Base-by-base conservation (phyloP, 2,329 filamentous ascomycete genomes). In the Alternaria sp. region DNA sequence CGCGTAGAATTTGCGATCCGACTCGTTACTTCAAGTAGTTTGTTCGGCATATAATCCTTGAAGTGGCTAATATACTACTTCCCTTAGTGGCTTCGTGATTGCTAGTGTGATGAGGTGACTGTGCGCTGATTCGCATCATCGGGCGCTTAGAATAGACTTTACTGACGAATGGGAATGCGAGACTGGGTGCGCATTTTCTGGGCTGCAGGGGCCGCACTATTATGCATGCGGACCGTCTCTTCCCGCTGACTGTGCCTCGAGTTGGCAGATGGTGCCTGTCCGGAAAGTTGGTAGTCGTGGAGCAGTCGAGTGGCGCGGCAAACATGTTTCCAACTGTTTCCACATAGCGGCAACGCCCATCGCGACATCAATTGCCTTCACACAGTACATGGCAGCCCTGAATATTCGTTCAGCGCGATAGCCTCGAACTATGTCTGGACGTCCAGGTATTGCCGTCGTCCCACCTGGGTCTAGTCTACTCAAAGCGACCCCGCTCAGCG, bases 401-500 rank as follows among this genome's bases (percentile, higher is more conserved):
- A 22, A n/a, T 38, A 16, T 8, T 18, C 18, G 5, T 24, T 20
- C 14, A 49, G 16, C 22, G 18, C 39, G 48, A 20, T 49, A 55
- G 28, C 53, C 46, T 47, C 38, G 47, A 16, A 42, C 44, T 51
- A 32, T 54, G 39, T 51, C 32, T 49, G 56, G 58, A 64, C 49
- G 46, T 55, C 6, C 24, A 54, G 12, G 20, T 41, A 42, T 62
- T 59, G 47, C 54, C 41, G 48, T 41, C 22, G 43, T 24, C 58
- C 55, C 42, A 49, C 57, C 22, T 24, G 11, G 57, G 6, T 8
- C 47, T 68, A 67, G 68, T 54, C 56, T 51, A 28, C 49, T 53
- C 56, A 47, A 52, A 22, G 55, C 62, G 62, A 66, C 74, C 75
- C 74, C 74, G 67, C 73, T 59, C 70, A 70, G 75, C 75, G 75